Evolutionary conservation across 352 stramenopile species (phyloP).

Genomic region (Pythium diclinum): DNA sequence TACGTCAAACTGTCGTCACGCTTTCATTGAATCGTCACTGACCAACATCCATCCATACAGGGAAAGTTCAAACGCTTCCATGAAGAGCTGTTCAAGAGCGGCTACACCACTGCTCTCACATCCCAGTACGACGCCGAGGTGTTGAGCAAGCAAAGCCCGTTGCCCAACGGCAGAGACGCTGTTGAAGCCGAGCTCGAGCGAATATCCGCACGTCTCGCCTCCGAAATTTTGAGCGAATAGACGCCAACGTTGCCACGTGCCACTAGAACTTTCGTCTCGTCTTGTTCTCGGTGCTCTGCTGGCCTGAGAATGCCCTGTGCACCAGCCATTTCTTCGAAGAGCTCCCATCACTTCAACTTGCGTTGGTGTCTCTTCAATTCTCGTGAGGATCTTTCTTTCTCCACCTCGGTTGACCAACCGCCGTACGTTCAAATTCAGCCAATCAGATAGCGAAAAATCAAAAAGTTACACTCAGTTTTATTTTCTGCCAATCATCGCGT

Average conservation of each 20-base stretch:
- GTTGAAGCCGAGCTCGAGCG: slow-evolving; percentile 42
- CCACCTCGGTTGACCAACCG: neutral
- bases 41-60: slow-evolving; percentile 14
- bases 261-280: neutral
- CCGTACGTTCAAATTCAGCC: neutral
- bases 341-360: slow-evolving; percentile 21
- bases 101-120: slow-evolving; percentile 31
- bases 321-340: neutral
- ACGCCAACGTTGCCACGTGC: neutral
- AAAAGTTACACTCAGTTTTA: neutral
- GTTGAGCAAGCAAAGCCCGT: neutral
- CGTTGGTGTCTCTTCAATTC: slow-evolving; percentile 25
- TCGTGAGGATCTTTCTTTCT: slow-evolving; percentile 9
- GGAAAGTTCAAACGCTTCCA: slow-evolving; percentile 68
- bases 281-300: no score
- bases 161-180: slow-evolving; percentile 3
- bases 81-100: slow-evolving; percentile 26
- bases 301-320: neutral
- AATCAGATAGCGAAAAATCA: neutral
- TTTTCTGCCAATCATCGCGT: slow-evolving; percentile 3
- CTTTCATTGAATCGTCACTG: neutral
- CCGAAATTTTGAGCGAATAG: slow-evolving; percentile 13
- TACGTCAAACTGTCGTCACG: slow-evolving; percentile 19
- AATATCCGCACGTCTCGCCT: slow-evolving; percentile 21
- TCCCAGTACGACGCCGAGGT: neutral